Evolutionary conservation across 306 rosid genomes (phyloP), one percentile per base, ranked within the genome.

Genomic region (Luffa aegyptiaca): DNA sequence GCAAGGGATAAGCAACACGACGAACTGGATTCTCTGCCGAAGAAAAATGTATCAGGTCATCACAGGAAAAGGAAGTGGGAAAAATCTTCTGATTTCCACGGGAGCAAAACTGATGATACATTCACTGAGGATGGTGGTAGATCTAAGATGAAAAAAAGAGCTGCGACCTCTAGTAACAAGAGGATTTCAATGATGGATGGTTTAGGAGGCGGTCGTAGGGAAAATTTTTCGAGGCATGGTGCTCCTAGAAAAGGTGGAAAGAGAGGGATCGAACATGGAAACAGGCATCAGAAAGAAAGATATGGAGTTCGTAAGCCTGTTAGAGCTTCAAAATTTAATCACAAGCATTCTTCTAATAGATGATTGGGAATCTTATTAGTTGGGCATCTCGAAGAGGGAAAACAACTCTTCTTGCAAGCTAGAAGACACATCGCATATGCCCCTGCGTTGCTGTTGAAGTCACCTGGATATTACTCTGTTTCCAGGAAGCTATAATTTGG

Each of bases 51-150:
- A 79, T 82, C 62, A 16, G 20, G 48, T 36, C 82, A 83, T 48
- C 61, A 78, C 49, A 79, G 65, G 63, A 88, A 83, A 79, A 88
- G 88, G 65, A 90, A 85, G 85, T 33, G 87, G 82, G 88, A 70
- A 59, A 81, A 83, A 48, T 86, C 81, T 80, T 58, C 56, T 74
- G 79, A 76, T 58, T 57, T 70, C 5, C 31, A 8, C 80, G 31
- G 61, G 77, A 76, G 76, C 4, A 76, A 71, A 66, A 82, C 59
- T 18, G 84, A 85, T 20, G 78, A 82, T n/a, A 44, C 76, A 65
- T 83, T 83, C 62, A 37, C 77, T 36, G 71, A 63, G 56, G 82
- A 69, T 72, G 83, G 84, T 21, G 55, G 59, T 58, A 86, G 83
- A 46, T 76, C 41, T 45, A 87, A 82, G 69, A 65, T 41, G 26